A percentile compares a stretch with the other conserved stretches of the same genome.
Evolutionary conservation across 148 eudicot genomes (phyloP).

Genomic region (Spergularia bocconei): DNA sequence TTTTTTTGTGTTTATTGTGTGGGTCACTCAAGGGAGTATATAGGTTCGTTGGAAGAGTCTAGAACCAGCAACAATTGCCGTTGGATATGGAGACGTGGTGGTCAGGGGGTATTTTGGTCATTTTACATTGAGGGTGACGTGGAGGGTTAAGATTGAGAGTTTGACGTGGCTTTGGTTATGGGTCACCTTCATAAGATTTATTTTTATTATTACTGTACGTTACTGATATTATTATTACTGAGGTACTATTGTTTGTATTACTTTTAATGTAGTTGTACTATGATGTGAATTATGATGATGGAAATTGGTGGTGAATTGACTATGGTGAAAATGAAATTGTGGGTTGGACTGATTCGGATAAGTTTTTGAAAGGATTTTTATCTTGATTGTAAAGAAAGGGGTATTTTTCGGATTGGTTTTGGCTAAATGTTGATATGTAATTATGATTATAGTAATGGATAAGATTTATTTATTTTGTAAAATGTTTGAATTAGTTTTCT

Average conservation of each 20-base stretch:
- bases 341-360: background rate
- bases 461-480: too few species aligned
- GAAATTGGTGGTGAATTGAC: background rate
- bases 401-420: too few species aligned
- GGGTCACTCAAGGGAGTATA: background rate
- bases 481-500: too few species aligned
- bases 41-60: slow-evolving; percentile 30
- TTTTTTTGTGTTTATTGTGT: background rate
- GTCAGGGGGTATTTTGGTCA: background rate
- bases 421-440: too few species aligned
- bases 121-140: slow-evolving; percentile 10
- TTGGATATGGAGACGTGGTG: slow-evolving; percentile 18
- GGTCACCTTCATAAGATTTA: slow-evolving; percentile 9
- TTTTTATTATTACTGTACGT: background rate
- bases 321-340: background rate
- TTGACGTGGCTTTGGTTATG: slow-evolving; percentile 8
- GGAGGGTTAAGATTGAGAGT: slow-evolving; percentile 9
- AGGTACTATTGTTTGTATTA: background rate
- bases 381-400: too few species aligned
- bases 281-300: too few species aligned
- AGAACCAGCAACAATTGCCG: slow-evolving; percentile 27
- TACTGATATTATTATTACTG: background rate
- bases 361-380: background rate
- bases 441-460: too few species aligned
- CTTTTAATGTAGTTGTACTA: background rate